Percentiles rank a stretch among this genome's conserved stretches.
phyloP scores from a whole-genome alignment of 2,329 filamentous ascomycete genomes.

The Trichoderma sp. region DNA sequence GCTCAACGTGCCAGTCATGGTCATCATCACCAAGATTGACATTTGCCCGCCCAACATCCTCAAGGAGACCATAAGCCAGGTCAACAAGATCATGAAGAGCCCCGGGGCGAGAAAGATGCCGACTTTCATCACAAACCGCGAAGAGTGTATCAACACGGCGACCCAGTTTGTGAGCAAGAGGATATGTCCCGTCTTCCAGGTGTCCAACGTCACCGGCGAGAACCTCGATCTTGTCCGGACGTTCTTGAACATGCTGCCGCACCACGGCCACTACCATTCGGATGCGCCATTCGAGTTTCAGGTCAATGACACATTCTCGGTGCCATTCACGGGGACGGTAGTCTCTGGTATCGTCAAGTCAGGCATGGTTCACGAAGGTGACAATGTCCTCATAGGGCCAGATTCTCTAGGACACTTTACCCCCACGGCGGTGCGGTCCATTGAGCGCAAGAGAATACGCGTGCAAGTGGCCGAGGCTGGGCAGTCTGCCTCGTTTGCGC shows the following conservation, averaged over 20 bases:
- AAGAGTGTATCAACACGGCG: constrained; percentile 92
- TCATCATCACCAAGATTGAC: constrained; percentile 96
- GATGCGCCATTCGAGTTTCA: constrained; percentile 91
- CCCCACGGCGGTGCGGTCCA: constrained; percentile 82
- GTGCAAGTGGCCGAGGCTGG: constrained; percentile 87
- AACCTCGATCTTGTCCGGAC: constrained; percentile 86
- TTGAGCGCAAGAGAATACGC: constrained; percentile 88
- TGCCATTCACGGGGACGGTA: constrained; percentile 94
- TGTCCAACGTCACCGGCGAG: constrained; percentile 95
- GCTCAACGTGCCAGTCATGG: constrained; percentile 95
- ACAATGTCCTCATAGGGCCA: constrained; percentile 83
- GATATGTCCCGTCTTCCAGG: constrained; percentile 96
- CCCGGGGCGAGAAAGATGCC: constrained; percentile 93
- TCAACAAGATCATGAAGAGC: constrained; percentile 90
- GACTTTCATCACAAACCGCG: constrained; percentile 86
- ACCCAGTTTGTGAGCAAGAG: constrained; percentile 93
- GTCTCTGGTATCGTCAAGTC: constrained; percentile 91
- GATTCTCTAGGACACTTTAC: constrained; percentile 89
- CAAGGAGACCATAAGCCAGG: constrained; percentile 86
- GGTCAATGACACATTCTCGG: constrained; percentile 96
- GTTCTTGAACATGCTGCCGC: constrained; percentile 92
- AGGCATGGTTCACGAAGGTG: constrained; percentile 85
- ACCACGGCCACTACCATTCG: constrained; percentile 88
- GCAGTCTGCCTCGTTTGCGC: constrained; percentile 86
- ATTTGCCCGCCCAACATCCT: constrained; percentile 96